A percentile compares a stretch with the other conserved stretches of the same genome.
phyloP scores from a whole-genome alignment of 106 monocot species.

The Iris macrosiphon region DNA sequence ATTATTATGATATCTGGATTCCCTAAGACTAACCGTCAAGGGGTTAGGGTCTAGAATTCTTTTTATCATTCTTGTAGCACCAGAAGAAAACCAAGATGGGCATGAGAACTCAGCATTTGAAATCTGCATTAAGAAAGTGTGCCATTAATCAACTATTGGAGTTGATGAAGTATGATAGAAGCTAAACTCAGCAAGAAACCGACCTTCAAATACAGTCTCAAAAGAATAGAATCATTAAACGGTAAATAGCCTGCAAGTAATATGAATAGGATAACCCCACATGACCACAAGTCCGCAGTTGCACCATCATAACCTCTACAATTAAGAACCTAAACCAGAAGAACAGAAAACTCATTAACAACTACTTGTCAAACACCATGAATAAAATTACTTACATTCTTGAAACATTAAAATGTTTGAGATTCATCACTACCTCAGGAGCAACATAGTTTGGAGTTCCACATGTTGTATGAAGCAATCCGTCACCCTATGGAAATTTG shows the following conservation, averaged over 20 bases:
- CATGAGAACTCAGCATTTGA: conserved; percentile 58
- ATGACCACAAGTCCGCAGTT: conserved; percentile 88
- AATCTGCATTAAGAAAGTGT: conserved; percentile 43
- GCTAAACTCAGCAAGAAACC: neutral
- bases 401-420: neutral
- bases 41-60: conserved; percentile 88
- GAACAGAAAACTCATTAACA: neutral
- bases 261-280: conserved; percentile 82
- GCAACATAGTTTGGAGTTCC: conserved; percentile 30
- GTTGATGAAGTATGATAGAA: neutral
- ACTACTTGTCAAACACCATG: neutral
- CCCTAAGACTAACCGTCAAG: conserved; percentile 40
- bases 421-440: conserved; percentile 13
- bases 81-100: conserved; percentile 74
- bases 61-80: conserved; percentile 52
- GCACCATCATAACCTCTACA: conserved; percentile 86
- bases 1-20: neutral
- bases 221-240: conserved; percentile 82
- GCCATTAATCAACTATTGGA: neutral
- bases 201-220: conserved; percentile 75
- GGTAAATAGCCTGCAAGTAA: conserved; percentile 92
- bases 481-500: conserved; percentile 14
- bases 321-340: conserved; percentile 50
- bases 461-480: conserved; percentile 21
- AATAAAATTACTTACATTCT: neutral